Conservation (phyloP, 1,284 basidiomycete genomes). For the Uromyces viciae-fabae region DNA sequence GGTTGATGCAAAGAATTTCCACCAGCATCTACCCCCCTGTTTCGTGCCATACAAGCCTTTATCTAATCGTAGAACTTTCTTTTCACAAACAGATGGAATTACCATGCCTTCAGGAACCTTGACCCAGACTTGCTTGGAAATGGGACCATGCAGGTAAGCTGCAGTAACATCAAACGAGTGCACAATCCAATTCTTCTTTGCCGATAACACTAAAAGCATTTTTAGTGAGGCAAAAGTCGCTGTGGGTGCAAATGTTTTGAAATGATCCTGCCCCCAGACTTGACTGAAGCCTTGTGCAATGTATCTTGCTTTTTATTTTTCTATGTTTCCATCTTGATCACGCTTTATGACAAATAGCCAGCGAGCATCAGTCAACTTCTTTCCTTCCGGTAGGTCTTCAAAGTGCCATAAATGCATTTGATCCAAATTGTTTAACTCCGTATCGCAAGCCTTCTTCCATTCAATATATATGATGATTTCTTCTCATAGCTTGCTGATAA, state of each 20-base stretch:
- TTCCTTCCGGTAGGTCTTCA: background rate
- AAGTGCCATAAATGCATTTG: background rate
- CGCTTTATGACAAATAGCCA: slow-evolving; percentile 43
- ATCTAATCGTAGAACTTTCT: background rate
- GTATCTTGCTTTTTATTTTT: slow-evolving; percentile 14
- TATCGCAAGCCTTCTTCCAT: background rate
- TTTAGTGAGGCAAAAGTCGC: slow-evolving; percentile 6
- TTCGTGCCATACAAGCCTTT: slow-evolving; percentile 31
- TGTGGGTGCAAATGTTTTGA: slow-evolving; percentile 11
- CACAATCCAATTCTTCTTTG: background rate
- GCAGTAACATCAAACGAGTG: slow-evolving; percentile 10
- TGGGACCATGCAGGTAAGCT: slow-evolving; percentile 31
- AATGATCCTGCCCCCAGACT: slow-evolving; percentile 10
- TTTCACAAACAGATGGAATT: background rate
- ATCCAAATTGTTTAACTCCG: background rate
- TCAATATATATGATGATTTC: background rate
- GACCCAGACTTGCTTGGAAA: slow-evolving; percentile 17
- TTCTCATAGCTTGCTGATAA: too few species aligned
- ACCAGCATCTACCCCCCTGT: slow-evolving; percentile 24
- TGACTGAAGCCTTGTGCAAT: background rate
- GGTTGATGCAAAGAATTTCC: background rate
- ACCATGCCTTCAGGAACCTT: background rate
- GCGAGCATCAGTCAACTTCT: background rate
- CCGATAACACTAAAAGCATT: background rate
- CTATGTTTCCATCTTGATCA: slow-evolving; percentile 15